Conservation (phyloP, 768 basidiomycete species). For the Hygrocybe coccinea region DNA sequence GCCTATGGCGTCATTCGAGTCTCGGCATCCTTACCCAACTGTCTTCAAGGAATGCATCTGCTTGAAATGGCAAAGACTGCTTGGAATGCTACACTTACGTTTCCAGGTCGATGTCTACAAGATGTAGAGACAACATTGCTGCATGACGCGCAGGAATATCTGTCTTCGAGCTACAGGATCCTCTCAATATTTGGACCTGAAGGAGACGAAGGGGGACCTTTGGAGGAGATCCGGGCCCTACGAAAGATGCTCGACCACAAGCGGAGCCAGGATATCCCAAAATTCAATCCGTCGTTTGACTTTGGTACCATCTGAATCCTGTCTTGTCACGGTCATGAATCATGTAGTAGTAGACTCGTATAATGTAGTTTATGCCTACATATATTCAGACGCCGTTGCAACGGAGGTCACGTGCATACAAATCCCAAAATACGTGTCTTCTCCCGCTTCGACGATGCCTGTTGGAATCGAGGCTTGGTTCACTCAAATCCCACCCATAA, state of each 20-base stretch:
- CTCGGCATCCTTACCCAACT: not conserved
- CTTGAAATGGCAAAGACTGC: conserved; percentile 71
- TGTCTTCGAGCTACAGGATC: conserved; percentile 39
- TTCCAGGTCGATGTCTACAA: conserved; percentile 12
- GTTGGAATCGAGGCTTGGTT: conserved; percentile 90
- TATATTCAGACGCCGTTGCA: too few relatives aligned
- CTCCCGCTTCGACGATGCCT: too few relatives aligned
- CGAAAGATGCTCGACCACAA: conserved; percentile 34
- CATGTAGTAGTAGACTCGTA: too few relatives aligned
- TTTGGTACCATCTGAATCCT: too few relatives aligned
- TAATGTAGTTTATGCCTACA: too few relatives aligned
- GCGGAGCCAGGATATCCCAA: too few relatives aligned
- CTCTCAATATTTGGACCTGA: conserved; percentile 51
- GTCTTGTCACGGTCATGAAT: too few relatives aligned
- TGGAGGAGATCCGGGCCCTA: conserved; percentile 48
- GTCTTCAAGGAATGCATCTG: conserved; percentile 58
- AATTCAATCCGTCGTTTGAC: too few relatives aligned
- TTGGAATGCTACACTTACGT: conserved; percentile 57
- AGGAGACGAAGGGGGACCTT: conserved; percentile 59
- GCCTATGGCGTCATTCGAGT: conserved; percentile 15
- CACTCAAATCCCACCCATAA: conserved; percentile 86
- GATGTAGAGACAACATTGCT: conserved; percentile 18
- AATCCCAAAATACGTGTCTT: too few relatives aligned
- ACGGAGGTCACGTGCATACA: too few relatives aligned
- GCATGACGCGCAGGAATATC: conserved; percentile 30